Evolutionary conservation across 371 early-diverging fungal species (phyloP).

Genomic region (Chytridium lagenaria): DNA sequence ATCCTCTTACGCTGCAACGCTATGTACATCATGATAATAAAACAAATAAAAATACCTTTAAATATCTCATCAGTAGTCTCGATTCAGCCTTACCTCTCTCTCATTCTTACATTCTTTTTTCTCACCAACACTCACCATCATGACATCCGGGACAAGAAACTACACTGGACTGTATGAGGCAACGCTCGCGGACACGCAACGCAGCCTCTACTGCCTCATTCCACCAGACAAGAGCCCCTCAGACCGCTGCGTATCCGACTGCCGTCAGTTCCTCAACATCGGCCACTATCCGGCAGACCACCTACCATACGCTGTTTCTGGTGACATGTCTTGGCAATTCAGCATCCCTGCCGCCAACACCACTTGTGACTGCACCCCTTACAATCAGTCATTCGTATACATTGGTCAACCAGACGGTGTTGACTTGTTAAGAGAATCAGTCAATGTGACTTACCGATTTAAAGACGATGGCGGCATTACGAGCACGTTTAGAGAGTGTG

Average conservation of each 20-base stretch:
- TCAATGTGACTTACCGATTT: background rate
- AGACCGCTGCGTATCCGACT: background rate
- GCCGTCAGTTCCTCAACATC: background rate
- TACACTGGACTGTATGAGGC: background rate
- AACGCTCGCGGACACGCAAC: background rate
- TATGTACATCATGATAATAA: too few relatives aligned
- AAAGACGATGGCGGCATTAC: background rate
- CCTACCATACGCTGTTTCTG: background rate
- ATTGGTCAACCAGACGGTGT: background rate
- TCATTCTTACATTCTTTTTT: too few relatives aligned
- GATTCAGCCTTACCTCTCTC: too few relatives aligned
- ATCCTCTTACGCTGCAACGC: too few relatives aligned
- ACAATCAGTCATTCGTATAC: background rate
- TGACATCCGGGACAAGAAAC: background rate
- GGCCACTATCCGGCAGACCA: background rate
- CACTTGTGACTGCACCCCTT: background rate
- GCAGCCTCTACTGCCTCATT: background rate
- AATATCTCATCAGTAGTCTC: too few relatives aligned
- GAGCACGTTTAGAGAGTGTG: background rate
- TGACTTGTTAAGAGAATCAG: background rate
- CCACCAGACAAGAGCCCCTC: background rate
- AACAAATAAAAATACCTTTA: too few relatives aligned
- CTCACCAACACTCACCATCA: too few relatives aligned
- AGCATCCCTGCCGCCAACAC: background rate
- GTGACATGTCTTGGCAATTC: too few relatives aligned